Evolutionary conservation across 2,329 filamentous ascomycete species (phyloP).

Genomic region (Colletotrichum gigasporum): DNA sequence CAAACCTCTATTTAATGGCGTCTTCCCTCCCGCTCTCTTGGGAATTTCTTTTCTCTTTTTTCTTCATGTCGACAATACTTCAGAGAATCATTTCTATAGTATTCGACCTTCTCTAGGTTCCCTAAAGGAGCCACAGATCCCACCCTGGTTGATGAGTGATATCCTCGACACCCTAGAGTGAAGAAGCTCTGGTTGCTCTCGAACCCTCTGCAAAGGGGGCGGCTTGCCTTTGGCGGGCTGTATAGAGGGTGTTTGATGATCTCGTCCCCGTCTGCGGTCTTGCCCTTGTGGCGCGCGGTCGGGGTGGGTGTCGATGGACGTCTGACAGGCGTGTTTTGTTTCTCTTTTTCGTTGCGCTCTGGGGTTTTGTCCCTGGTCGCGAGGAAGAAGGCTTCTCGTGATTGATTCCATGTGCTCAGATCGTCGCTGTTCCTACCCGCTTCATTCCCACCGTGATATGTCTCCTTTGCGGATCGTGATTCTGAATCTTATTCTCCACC

Average conservation of each 20-base stretch:
- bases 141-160: constrained; percentile 94
- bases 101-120: constrained; percentile 91
- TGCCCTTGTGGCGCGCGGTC: constrained; percentile 78
- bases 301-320: constrained; percentile 88
- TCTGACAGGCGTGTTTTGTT: constrained; percentile 79
- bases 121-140: constrained; percentile 92
- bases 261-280: constrained; percentile 79
- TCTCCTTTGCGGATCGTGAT: too few species aligned
- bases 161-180: constrained; percentile 92
- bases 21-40: neutral
- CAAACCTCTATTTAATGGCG: neutral
- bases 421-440: too few species aligned
- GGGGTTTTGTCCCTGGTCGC: constrained; percentile 53
- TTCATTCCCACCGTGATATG: too few species aligned
- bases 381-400: constrained; percentile 57
- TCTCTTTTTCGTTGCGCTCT: constrained; percentile 64
- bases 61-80: constrained; percentile 33
- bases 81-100: constrained; percentile 98
- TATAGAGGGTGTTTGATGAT: constrained; percentile 92
- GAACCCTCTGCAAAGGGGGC: constrained; percentile 71
- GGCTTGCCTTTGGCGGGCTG: constrained; percentile 56
- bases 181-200: constrained; percentile 70
- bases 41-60: constrained; percentile 20
- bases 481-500: too few species aligned
- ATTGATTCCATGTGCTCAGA: too few species aligned